Evolutionary conservation across 306 rosid genomes (phyloP).

Genomic region (Styphnolobium japonicum): DNA sequence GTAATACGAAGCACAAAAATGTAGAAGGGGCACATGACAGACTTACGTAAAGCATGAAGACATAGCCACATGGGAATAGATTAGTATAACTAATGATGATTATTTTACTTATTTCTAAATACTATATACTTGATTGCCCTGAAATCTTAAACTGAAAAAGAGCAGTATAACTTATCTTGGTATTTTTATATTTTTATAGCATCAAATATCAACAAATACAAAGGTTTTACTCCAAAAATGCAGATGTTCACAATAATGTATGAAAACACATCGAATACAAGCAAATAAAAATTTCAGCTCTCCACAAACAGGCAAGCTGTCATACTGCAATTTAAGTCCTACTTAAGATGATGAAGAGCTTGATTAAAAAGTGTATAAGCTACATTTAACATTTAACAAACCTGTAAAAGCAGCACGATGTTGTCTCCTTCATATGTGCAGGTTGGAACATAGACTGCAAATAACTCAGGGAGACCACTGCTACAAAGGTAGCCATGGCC

Average conservation of each 20-base stretch:
- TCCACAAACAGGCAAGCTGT: neutral
- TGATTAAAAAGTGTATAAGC: neutral
- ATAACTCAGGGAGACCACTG: constrained; percentile 96
- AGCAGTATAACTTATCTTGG: neutral
- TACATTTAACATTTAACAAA: constrained; percentile 29
- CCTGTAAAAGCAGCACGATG: constrained; percentile 87
- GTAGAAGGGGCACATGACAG: neutral
- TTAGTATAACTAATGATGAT: neutral
- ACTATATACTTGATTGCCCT: constrained; percentile 5
- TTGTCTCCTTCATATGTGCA: constrained; percentile 99
- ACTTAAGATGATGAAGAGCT: neutral
- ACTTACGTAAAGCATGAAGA: constrained; percentile 15
- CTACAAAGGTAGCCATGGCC: constrained; percentile 96
- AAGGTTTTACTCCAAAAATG: neutral
- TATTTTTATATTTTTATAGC: neutral
- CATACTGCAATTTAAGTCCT: neutral
- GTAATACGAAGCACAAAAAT: neutral
- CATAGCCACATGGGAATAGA: neutral
- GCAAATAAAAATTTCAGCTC: constrained; percentile 10
- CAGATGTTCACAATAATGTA: neutral
- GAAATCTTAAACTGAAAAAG: constrained; percentile 1
- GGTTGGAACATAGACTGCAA: constrained; percentile 97
- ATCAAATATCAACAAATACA: neutral
- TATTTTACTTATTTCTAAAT: constrained; percentile 7
- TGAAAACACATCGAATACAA: constrained; percentile 7